Evolutionary conservation across 257 asterid species (phyloP).

Genomic region (Gentiana straminea): DNA sequence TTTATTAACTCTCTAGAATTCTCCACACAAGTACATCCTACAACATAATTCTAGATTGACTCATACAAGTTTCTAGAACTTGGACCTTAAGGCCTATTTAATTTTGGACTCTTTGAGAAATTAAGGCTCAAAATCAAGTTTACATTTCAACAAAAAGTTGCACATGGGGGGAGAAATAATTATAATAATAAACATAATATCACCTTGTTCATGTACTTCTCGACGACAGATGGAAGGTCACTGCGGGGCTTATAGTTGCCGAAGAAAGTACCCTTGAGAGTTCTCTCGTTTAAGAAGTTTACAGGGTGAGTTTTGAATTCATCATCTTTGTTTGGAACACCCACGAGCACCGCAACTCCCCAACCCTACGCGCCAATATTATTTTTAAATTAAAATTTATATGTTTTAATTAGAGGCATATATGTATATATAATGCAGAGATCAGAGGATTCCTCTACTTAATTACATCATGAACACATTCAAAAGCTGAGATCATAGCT

Average conservation of each 20-base stretch:
- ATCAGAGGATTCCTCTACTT: neutral
- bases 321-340: slow-evolving; percentile 69
- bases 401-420: neutral
- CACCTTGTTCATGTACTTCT: slow-evolving; percentile 69
- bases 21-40: too few species aligned
- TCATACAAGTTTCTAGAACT: too few species aligned
- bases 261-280: slow-evolving; percentile 76
- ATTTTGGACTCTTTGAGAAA: too few species aligned
- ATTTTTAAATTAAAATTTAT: too few species aligned
- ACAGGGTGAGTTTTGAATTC: slow-evolving; percentile 64
- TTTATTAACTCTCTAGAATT: too few species aligned
- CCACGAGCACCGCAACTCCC: slow-evolving; percentile 94
- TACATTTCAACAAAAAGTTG: too few species aligned
- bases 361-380: slow-evolving; percentile 41
- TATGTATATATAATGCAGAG: neutral
- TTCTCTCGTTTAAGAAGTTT: slow-evolving; percentile 65
- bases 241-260: slow-evolving; percentile 81
- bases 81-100: too few species aligned
- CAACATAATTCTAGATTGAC: too few species aligned
- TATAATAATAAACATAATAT: neutral
- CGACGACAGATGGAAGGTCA: slow-evolving; percentile 63
- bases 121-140: too few species aligned
- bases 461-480: slow-evolving; percentile 83
- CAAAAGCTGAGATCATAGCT: slow-evolving; percentile 89
- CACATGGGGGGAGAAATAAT: too few species aligned